Evolutionary conservation across 2,329 filamentous ascomycete genomes (phyloP), one percentile per base, ranked within the genome.

Genomic region (Aspergillus unguis): DNA sequence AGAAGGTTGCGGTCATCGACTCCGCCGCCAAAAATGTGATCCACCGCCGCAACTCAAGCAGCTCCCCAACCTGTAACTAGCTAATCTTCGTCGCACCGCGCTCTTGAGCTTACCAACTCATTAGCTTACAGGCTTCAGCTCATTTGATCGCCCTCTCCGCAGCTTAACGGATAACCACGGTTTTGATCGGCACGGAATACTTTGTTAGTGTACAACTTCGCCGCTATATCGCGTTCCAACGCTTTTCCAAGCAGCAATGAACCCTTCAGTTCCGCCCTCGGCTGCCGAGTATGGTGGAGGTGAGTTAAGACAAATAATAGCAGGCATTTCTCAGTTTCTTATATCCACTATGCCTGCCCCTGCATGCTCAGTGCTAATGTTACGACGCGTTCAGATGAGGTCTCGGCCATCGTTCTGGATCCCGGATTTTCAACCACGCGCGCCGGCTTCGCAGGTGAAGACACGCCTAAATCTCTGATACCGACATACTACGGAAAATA

Each of bases 401-500:
- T 99, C 60, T 95, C 92, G 33, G 95, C 95, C 48, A 88, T 99
- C 62, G 90, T 99, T 35, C 89, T 99, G 68, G 94, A 99, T 69
- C 89, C 94, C 3, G 94, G 95, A 57, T 96, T 91, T 76, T 90
- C 88, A 67, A 87, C 85, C 62, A 92, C 89, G 37, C 91, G 95
- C 74, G 94, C 92, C 55, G 94, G 94, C 53, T 99, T 97, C 68
- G 95, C 95, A 9, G 94, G 95, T 68, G 95, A 99, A 82, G 94
- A 99, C 75, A 87, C 91, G 0, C 94, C 94, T 62, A 97, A 97
- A 77, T 91, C 90, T 29, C 85, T 97, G 52, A 82, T 95, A 53
- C 92, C 92, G 28, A 94, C 91, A 41, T 90, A 88, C 76, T 99
- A 99, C 75, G 92, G 88, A 56, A 78, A 80, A 71, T 74, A 76